These are phyloP conservation scores for Trichoderma semiorbis DNA, from an alignment of 2,329 filamentous ascomycete genomes.

Conservation along the genomic window DNA sequence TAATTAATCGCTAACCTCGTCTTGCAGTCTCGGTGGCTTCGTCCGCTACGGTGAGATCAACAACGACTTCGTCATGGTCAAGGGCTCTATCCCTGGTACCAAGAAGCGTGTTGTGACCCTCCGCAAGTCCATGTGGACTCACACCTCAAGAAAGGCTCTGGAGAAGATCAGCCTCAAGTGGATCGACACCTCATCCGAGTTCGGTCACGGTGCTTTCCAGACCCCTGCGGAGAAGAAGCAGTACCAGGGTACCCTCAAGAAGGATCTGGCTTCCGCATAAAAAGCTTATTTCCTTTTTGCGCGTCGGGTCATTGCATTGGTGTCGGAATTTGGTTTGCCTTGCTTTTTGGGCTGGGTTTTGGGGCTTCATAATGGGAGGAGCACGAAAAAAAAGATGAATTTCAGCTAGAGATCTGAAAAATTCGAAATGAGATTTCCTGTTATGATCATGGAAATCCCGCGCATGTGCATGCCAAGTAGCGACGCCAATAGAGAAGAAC, in stretches of 20 bases:
- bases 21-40: conserved; percentile 87
- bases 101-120: conserved; percentile 99
- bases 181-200: conserved; percentile 99
- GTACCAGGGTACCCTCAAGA: conserved; percentile 99
- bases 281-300: conserved; percentile 40
- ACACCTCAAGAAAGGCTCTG: conserved; percentile 91
- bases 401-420: conserved; percentile 36
- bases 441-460: conserved; percentile 13
- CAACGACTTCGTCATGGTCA: conserved; percentile 98
- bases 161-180: conserved; percentile 99
- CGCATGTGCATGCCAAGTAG: conserved; percentile 14
- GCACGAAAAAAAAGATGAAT: conserved; percentile 27
- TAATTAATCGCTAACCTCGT: conserved; percentile 32
- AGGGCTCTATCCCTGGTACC: conserved; percentile 94
- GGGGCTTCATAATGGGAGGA: conserved; percentile 36
- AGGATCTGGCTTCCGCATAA: conserved; percentile 66
- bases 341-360: conserved; percentile 34
- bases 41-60: conserved; percentile 99
- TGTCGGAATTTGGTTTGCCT: conserved; percentile 48
- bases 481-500: conserved; percentile 4
- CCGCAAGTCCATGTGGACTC: conserved; percentile 96
- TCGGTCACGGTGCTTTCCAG: conserved; percentile 99
- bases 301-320: conserved; percentile 49
- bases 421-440: conserved; percentile 35
- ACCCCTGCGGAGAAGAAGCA: conserved; percentile 96